phyloP scores from a whole-genome alignment of 2,329 filamentous ascomycete species.

The Xylaria polymorpha region DNA sequence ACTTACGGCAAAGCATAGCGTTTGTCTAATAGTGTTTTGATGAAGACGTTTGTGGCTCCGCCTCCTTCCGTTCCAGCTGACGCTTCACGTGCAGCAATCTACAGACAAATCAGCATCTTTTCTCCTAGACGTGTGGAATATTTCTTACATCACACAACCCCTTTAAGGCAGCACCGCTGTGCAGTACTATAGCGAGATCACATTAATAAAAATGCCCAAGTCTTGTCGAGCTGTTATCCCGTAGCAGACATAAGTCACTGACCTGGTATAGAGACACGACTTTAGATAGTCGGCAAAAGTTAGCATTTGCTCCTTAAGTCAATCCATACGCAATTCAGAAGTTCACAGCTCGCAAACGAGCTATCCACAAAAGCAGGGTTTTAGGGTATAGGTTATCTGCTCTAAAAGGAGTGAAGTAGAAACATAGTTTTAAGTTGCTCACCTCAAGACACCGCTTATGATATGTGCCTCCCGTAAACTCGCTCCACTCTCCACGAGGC shows the following conservation, averaged over 20 bases:
- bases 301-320: slow-evolving; percentile 12
- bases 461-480: slow-evolving; percentile 93
- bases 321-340: neutral
- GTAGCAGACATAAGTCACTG: neutral
- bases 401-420: neutral
- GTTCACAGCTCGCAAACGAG: neutral
- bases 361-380: neutral
- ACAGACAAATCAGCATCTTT: slow-evolving; percentile 4
- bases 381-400: no score
- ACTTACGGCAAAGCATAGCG: slow-evolving; percentile 96
- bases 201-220: slow-evolving; percentile 8
- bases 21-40: slow-evolving; percentile 92
- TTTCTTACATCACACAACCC: slow-evolving; percentile 77
- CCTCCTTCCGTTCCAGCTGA: slow-evolving; percentile 82
- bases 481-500: slow-evolving; percentile 80
- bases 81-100: slow-evolving; percentile 88
- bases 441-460: slow-evolving; percentile 80
- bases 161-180: slow-evolving; percentile 90
- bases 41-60: slow-evolving; percentile 94
- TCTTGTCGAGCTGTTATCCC: neutral
- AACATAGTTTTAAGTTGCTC: slow-evolving; percentile 16
- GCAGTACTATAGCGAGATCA: slow-evolving; percentile 18
- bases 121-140: neutral
- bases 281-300: slow-evolving; percentile 21
- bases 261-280: slow-evolving; percentile 39